Evolutionary conservation across 257 asterid species (phyloP).

Genomic region (Parsonsia alboflavescens): DNA sequence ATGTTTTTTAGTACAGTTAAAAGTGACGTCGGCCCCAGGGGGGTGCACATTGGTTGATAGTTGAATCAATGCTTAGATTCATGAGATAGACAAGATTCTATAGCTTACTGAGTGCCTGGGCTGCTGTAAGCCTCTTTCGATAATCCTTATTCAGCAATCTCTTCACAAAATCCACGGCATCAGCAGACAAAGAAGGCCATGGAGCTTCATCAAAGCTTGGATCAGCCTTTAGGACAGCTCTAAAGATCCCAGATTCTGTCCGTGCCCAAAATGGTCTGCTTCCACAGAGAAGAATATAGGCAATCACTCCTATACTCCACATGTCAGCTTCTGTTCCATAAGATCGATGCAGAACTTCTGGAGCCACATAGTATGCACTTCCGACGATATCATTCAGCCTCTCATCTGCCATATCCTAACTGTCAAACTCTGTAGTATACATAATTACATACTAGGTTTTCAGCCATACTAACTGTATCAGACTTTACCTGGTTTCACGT

Average conservation of each 20-base stretch:
- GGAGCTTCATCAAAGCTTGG: constrained; percentile 81
- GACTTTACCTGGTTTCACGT: constrained; percentile 77
- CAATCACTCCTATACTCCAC: constrained; percentile 97
- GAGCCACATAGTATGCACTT: constrained; percentile 83
- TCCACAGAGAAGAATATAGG: constrained; percentile 85
- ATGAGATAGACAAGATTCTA: background rate
- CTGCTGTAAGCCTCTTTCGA: constrained; percentile 80
- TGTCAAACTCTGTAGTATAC: constrained; percentile 17
- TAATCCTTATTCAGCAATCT: constrained; percentile 79
- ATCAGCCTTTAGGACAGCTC: constrained; percentile 63
- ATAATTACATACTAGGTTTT: constrained; percentile 4
- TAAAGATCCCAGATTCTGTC: constrained; percentile 69
- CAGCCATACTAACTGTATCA: background rate
- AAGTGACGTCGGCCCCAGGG: background rate
- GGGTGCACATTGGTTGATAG: no score
- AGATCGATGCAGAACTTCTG: constrained; percentile 80
- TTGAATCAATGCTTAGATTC: background rate
- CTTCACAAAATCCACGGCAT: constrained; percentile 83
- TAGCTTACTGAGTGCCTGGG: constrained; percentile 83
- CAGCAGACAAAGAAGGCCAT: constrained; percentile 75
- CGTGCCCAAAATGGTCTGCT: constrained; percentile 82
- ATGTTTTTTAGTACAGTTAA: background rate
- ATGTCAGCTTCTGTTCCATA: constrained; percentile 93
- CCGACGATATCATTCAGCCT: constrained; percentile 91
- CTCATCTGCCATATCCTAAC: constrained; percentile 45